Evolutionary conservation across 768 basidiomycete species (phyloP).

Genomic region (Candolleomyces aberdarensis): DNA sequence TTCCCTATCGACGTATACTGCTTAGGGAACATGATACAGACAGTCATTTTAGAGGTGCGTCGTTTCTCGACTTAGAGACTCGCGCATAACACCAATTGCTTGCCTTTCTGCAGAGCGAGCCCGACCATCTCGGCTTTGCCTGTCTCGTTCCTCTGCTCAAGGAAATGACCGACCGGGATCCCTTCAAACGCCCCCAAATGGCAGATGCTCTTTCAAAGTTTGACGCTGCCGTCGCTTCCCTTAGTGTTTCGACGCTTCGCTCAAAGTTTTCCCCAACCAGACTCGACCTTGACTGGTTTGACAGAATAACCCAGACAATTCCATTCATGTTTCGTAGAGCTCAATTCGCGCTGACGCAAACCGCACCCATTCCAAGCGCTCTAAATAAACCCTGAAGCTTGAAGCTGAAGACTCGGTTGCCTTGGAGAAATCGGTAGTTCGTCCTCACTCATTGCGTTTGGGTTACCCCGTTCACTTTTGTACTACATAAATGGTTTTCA

Average conservation of each 20-base stretch:
- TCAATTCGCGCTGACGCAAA: not conserved
- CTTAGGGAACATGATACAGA: slow-evolving; percentile 1
- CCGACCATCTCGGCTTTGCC: not conserved
- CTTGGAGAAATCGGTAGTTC: too few species aligned
- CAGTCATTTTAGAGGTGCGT: not conserved
- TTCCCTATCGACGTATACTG: slow-evolving; percentile 7
- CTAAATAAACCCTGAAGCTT: too few species aligned
- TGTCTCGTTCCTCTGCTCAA: not conserved
- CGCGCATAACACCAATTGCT: too few species aligned
- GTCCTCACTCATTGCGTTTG: too few species aligned
- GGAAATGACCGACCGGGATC: not conserved
- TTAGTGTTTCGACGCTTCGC: not conserved
- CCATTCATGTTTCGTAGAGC: not conserved
- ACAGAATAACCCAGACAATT: not conserved
- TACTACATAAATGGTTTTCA: too few species aligned
- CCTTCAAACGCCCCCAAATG: not conserved
- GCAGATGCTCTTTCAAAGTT: not conserved
- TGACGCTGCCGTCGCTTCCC: not conserved
- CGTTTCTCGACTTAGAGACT: not conserved
- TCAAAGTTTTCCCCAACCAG: not conserved
- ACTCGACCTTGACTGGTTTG: not conserved
- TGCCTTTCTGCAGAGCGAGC: not conserved
- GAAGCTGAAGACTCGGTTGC: too few species aligned
- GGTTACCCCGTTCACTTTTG: too few species aligned
- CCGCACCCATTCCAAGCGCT: too few species aligned